phyloP scores from a whole-genome alignment of 192 early-diverging fungal species.

The Coemansia sp. region DNA sequence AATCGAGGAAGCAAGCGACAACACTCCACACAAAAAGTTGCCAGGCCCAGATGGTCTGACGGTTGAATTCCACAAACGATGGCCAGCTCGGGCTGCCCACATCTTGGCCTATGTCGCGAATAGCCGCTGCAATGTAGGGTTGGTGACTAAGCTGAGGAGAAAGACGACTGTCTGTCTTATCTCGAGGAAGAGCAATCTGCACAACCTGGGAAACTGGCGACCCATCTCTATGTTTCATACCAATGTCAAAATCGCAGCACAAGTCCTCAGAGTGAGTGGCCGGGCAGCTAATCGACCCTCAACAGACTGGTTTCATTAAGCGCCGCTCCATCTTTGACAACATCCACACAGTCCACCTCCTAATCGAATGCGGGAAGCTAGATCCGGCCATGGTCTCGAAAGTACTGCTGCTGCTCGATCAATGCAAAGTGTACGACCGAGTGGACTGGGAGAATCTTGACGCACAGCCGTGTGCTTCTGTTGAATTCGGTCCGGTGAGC shows the following conservation, averaged over 20 bases:
- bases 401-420: slow-evolving; percentile 1
- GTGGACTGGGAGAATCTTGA: too few species aligned
- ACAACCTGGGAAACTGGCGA: slow-evolving; percentile 6
- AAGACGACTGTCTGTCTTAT: background rate
- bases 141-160: background rate
- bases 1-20: background rate
- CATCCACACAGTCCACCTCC: background rate
- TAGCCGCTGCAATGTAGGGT: background rate
- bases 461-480: too few species aligned
- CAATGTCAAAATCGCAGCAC: slow-evolving; percentile 2
- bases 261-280: background rate
- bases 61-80: background rate
- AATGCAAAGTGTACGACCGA: slow-evolving; percentile 9
- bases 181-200: slow-evolving; percentile 11
- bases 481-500: too few species aligned
- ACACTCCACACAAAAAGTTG: background rate
- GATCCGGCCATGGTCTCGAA: background rate
- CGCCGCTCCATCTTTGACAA: too few species aligned
- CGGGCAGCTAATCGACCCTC: background rate
- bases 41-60: slow-evolving; percentile 1
- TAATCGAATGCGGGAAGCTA: background rate
- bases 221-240: slow-evolving; percentile 3
- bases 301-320: too few species aligned
- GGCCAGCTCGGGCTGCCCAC: background rate
- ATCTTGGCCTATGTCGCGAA: background rate